Percentiles rank a stretch among this genome's conserved stretches.
These are phyloP conservation scores for Brettanomyces custersianus DNA, from an alignment of 805 yeast species.

Conservation along the genomic window DNA sequence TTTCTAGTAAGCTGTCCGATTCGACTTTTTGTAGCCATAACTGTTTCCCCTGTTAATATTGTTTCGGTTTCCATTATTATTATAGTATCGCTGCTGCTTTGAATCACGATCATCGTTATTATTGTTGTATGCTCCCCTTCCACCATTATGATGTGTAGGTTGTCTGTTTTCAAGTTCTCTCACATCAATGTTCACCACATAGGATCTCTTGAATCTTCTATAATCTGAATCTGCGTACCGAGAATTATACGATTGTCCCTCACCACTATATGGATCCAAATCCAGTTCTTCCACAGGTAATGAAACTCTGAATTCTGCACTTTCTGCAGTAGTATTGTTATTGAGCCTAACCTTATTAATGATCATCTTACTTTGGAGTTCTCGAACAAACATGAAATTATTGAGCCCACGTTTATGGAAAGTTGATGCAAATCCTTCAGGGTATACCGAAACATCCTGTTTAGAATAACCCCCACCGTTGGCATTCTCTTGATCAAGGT, in stretches of 20 bases:
- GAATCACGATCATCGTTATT: not conserved
- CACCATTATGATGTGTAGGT: not conserved
- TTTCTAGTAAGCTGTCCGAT: no score
- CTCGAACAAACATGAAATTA: constrained; percentile 43
- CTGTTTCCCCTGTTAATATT: not conserved
- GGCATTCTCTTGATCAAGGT: constrained; percentile 2
- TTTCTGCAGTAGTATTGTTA: constrained; percentile 18
- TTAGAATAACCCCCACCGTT: constrained; percentile 5
- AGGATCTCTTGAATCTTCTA: constrained; percentile 27
- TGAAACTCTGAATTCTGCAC: constrained; percentile 35
- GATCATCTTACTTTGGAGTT: constrained; percentile 37
- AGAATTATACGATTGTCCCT: constrained; percentile 3
- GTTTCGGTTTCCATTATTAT: not conserved
- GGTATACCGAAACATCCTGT: constrained; percentile 26
- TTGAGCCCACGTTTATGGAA: constrained; percentile 39
- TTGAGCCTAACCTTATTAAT: constrained; percentile 27
- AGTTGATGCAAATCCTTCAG: constrained; percentile 43
- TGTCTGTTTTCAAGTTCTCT: constrained; percentile 31
- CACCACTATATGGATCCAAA: constrained; percentile 15
- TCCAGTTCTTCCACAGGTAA: constrained; percentile 27
- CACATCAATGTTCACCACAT: constrained; percentile 33
- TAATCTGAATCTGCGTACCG: constrained; percentile 2
- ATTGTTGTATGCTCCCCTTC: no score
- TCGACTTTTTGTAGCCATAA: no score
- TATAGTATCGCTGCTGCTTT: no score